Evolutionary conservation across 495 filamentous ascomycete genomes (phyloP).

Genomic region (Aspergillus affinis): DNA sequence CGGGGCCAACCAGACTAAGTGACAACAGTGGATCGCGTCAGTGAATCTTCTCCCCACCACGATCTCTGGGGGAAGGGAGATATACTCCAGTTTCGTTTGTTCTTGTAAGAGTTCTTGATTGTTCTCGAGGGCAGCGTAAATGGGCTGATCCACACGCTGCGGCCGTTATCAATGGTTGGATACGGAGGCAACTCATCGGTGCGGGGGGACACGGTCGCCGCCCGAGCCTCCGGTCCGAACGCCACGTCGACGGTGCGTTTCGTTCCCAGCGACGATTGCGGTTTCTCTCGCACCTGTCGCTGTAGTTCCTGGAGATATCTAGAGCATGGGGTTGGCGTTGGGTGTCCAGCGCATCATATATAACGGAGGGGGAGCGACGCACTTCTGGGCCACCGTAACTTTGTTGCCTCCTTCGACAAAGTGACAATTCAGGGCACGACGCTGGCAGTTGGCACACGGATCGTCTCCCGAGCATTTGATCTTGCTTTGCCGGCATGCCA

Average conservation of each 20-base stretch:
- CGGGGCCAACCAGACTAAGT: constrained; percentile 32
- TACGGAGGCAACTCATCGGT: constrained; percentile 2
- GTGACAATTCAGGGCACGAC: constrained; percentile 23
- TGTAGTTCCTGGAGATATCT: constrained; percentile 6
- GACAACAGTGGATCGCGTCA: constrained; percentile 10
- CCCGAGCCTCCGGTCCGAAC: constrained; percentile 1
- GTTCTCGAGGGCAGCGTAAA: constrained; percentile 22
- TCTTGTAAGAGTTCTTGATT: constrained; percentile 19
- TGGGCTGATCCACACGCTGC: constrained; percentile 25
- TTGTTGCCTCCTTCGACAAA: constrained; percentile 23
- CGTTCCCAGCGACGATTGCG: not conserved
- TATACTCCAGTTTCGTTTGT: constrained; percentile 29
- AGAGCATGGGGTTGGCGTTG: not conserved
- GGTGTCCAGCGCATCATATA: too few relatives aligned
- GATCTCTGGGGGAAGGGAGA: not conserved
- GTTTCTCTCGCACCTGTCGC: constrained; percentile 5
- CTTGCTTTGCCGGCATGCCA: constrained; percentile 38
- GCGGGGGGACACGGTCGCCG: not conserved
- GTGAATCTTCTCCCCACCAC: not conserved
- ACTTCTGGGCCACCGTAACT: constrained; percentile 29
- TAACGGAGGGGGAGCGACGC: not conserved
- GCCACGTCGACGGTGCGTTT: constrained; percentile 7
- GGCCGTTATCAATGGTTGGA: constrained; percentile 11
- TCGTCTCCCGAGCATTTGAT: constrained; percentile 38
- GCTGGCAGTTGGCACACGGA: constrained; percentile 34